Evolutionary conservation across 306 rosid species (phyloP), one percentile per base, ranked within the genome.

Genomic region (Casuarina cunninghamiana): DNA sequence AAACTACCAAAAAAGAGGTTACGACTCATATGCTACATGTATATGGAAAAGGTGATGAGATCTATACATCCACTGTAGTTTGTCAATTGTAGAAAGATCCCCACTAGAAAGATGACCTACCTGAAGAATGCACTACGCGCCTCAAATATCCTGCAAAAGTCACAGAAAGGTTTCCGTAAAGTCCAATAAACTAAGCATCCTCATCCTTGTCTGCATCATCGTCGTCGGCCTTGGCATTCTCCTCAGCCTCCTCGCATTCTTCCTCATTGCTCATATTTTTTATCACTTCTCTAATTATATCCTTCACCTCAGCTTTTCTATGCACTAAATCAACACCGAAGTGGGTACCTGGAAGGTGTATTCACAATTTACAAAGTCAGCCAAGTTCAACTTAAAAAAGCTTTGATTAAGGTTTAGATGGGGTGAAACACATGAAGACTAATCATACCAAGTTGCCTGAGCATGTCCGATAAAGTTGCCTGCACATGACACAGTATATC

Each of bases 381-480:
- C 75, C 21, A 21, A 71, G 44, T 76, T 74, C 38, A 85, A 66
- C 49, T 10, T 46, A 50, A 63, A 35, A 32, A 2, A 80, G 32
- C 48, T 12, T 2, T 12, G 26, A 21, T 1, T 63, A 71, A 12
- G 69, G 10, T 6, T 57, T 54, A 39, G 57, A n/a, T 6, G 15
- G 44, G 45, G 17, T 49, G 54, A 75, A 21, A 21, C 11, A 4
- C 55, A 11, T 10, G 17, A 46, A 45, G 53, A 38, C 44, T 71
- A 79, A 38, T 2, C 94, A 53, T 90, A 96, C 99, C 99, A 81
- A 96, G 97, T 88, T 90, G 93, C 86, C 89, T 88, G 82, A 96
- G 97, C 79, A 96, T 96, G 78, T 96, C 98, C 11, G 98, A 96
- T 83, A 96, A 84, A 68, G 99, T 93, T 53, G 99, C 98, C 99